Conservation (phyloP, 2,329 filamentous ascomycete genomes). For the Colletotrichum sp. region DNA sequence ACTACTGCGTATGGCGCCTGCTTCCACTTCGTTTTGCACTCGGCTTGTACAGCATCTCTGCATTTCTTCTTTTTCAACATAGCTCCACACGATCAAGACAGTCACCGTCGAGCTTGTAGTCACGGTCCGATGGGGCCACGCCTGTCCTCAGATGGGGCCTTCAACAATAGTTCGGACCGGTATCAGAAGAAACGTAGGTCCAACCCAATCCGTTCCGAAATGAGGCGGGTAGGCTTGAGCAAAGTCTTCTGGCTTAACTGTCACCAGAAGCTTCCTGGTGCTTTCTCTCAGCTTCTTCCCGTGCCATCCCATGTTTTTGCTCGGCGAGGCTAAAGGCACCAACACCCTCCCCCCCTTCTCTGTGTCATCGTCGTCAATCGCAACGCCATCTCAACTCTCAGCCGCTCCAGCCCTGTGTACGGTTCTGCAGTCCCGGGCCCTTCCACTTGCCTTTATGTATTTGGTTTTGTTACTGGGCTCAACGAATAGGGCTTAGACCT, state of each 20-base stretch:
- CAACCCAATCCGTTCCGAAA: background rate
- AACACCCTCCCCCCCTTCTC: background rate
- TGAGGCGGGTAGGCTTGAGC: background rate
- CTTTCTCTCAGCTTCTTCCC: background rate
- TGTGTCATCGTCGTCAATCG: background rate
- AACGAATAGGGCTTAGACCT: background rate
- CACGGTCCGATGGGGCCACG: background rate
- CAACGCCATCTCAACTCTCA: background rate
- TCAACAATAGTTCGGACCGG: background rate
- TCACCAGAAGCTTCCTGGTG: background rate
- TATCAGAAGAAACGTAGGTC: background rate
- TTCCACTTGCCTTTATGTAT: background rate
- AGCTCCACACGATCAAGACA: background rate
- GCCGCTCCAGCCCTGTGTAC: background rate
- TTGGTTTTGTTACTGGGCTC: background rate
- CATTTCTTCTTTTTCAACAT: background rate
- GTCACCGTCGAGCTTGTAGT: background rate
- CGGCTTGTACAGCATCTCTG: background rate
- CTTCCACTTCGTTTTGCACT: background rate
- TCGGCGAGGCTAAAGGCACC: background rate
- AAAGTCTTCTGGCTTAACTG: background rate
- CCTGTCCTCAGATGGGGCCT: background rate
- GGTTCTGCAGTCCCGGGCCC: background rate
- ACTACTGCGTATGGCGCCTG: background rate
- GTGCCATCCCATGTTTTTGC: constrained; percentile 4